These are phyloP conservation scores for Candida dajiaensis DNA, from an alignment of 805 yeast species.

Conservation along the genomic window DNA sequence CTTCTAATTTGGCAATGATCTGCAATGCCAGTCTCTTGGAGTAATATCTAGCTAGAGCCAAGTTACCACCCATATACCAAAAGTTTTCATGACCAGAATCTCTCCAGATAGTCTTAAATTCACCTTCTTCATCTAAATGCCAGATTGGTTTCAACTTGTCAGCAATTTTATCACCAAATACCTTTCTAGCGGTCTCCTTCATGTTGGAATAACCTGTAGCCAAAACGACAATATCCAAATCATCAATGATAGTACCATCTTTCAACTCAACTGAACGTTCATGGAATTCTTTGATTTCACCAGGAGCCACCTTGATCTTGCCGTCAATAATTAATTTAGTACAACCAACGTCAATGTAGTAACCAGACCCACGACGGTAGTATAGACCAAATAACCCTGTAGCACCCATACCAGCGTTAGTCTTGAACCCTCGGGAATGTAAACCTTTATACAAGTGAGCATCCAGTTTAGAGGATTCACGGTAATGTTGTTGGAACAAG, in stretches of 20 bases:
- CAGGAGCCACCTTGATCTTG: slow-evolving; percentile 32
- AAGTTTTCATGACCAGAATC: slow-evolving; percentile 34
- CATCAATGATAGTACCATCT: slow-evolving; percentile 32
- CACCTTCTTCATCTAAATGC: slow-evolving; percentile 40
- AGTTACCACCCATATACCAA: slow-evolving; percentile 38
- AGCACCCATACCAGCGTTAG: slow-evolving; percentile 37
- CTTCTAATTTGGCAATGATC: slow-evolving; percentile 31
- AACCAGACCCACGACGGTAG: slow-evolving; percentile 39
- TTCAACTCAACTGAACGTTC: slow-evolving; percentile 33
- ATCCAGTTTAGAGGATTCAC: slow-evolving; percentile 29
- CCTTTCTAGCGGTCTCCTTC: slow-evolving; percentile 34
- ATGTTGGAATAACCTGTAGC: slow-evolving; percentile 41
- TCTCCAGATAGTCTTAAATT: slow-evolving; percentile 33
- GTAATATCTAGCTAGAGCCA: slow-evolving; percentile 32
- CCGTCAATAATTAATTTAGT: slow-evolving; percentile 34
- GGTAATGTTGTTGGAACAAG: slow-evolving; percentile 32
- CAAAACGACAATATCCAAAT: slow-evolving; percentile 34
- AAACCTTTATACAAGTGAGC: slow-evolving; percentile 28
- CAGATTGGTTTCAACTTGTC: slow-evolving; percentile 33
- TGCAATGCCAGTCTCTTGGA: slow-evolving; percentile 36
- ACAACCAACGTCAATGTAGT: slow-evolving; percentile 41
- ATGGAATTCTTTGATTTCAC: slow-evolving; percentile 30
- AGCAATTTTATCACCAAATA: slow-evolving; percentile 33
- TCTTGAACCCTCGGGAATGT: slow-evolving; percentile 31
- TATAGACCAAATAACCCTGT: slow-evolving; percentile 37